phyloP scores from a whole-genome alignment of 148 eudicot genomes.

The Suaeda aralocaspica region DNA sequence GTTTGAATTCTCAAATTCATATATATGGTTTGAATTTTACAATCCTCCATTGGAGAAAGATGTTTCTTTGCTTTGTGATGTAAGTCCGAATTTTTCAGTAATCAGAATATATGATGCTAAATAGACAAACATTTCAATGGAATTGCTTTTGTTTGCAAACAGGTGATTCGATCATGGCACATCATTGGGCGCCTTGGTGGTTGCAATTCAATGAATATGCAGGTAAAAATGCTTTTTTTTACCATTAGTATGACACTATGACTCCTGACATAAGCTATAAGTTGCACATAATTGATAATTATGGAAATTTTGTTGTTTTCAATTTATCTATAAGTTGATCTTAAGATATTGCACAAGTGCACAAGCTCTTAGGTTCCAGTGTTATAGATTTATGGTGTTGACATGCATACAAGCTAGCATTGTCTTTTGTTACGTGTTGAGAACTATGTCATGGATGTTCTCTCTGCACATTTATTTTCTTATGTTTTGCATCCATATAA shows the following conservation, averaged over 20 bases:
- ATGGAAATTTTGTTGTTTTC: background rate
- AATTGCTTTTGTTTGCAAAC: slow-evolving; percentile 22
- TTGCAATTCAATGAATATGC: slow-evolving; percentile 96
- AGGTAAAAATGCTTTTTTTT: slow-evolving; percentile 39
- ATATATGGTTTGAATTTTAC: slow-evolving; percentile 92
- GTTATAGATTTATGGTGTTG: no score
- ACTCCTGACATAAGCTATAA: background rate
- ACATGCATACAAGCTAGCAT: no score
- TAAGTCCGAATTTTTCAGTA: slow-evolving; percentile 38
- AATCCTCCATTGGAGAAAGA: slow-evolving; percentile 81
- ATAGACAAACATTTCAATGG: background rate
- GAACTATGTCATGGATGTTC: background rate
- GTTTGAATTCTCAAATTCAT: slow-evolving; percentile 72
- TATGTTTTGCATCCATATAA: background rate
- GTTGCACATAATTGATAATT: background rate
- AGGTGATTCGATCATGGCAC: slow-evolving; percentile 94
- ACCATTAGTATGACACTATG: background rate
- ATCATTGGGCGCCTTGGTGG: slow-evolving; percentile 97
- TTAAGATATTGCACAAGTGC: background rate
- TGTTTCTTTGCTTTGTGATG: slow-evolving; percentile 71
- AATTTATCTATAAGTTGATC: background rate
- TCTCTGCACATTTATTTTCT: background rate
- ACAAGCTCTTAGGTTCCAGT: background rate
- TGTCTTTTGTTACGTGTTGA: background rate
- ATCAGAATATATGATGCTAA: background rate